These are phyloP conservation scores for Casaregolazyma suthepensis DNA, from an alignment of 1,139 yeast species.

Conservation along the genomic window DNA sequence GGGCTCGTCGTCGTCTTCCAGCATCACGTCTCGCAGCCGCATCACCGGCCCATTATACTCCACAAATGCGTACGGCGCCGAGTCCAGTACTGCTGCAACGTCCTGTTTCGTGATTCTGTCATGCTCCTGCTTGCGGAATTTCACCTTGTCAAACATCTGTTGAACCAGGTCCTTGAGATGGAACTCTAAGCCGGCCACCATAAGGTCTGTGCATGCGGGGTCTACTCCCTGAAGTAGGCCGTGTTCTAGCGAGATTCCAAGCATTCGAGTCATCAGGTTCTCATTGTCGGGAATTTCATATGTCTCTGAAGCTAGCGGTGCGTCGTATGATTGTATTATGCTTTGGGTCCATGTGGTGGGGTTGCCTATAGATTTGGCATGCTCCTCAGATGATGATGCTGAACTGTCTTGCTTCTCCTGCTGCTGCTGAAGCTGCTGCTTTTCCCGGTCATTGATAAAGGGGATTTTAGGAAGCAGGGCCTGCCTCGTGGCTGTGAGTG, in stretches of 20 bases:
- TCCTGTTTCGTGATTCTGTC: slow-evolving; percentile 30
- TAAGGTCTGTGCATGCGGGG: slow-evolving; percentile 66
- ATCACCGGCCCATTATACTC: slow-evolving; percentile 31
- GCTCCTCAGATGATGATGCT: slow-evolving; percentile 7
- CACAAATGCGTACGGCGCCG: slow-evolving; percentile 30
- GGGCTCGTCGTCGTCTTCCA: slow-evolving; percentile 26
- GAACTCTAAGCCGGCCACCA: slow-evolving; percentile 70
- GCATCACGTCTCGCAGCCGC: slow-evolving; percentile 28
- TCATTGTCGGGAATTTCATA: slow-evolving; percentile 81
- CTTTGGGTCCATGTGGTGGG: slow-evolving; percentile 90
- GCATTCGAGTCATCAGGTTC: slow-evolving; percentile 59
- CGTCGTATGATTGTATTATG: slow-evolving; percentile 79
- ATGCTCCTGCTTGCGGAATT: slow-evolving; percentile 14
- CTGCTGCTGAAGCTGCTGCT: slow-evolving; percentile 13
- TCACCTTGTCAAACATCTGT: slow-evolving; percentile 54
- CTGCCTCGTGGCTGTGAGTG: slow-evolving; percentile 76
- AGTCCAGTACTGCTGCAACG: slow-evolving; percentile 27
- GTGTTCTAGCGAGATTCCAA: slow-evolving; percentile 83
- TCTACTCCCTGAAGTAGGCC: slow-evolving; percentile 83
- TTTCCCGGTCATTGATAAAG: slow-evolving; percentile 45
- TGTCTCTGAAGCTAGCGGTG: slow-evolving; percentile 72
- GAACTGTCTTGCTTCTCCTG: slow-evolving; percentile 3
- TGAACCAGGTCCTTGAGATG: slow-evolving; percentile 73
- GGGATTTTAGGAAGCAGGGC: slow-evolving; percentile 86
- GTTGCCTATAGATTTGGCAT: slow-evolving; percentile 34